These are phyloP conservation scores for Phlyctochytrium arcticum DNA, from an alignment of 192 early-diverging fungal species.

Conservation along the genomic window DNA sequence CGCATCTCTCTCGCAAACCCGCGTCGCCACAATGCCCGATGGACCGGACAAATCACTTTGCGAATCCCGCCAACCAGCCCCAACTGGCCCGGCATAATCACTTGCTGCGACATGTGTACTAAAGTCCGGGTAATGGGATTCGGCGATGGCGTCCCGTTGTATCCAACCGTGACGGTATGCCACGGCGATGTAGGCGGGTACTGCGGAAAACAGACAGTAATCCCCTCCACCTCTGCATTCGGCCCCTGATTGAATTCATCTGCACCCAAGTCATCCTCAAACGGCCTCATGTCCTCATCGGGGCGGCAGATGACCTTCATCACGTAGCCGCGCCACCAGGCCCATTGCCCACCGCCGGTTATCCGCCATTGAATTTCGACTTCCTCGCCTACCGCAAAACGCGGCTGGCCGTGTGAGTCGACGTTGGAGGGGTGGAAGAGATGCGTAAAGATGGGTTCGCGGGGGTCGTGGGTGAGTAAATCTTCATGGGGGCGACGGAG, in stretches of 20 bases:
- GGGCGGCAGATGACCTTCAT: not conserved
- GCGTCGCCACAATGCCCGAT: slow-evolving; percentile 1
- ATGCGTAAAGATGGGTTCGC: not conserved
- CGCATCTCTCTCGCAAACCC: too few species aligned
- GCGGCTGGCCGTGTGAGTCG: not conserved
- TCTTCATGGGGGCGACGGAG: slow-evolving; percentile 7
- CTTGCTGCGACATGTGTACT: too few species aligned
- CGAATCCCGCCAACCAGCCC: slow-evolving; percentile 6
- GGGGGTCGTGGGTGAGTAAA: slow-evolving; percentile 1
- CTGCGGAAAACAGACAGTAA: slow-evolving; percentile 6
- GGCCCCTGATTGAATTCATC: not conserved
- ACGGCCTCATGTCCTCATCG: too few species aligned
- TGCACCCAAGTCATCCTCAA: not conserved
- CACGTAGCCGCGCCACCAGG: slow-evolving; percentile 12
- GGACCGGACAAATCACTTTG: not conserved
- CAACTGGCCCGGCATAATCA: too few species aligned
- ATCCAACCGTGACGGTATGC: not conserved
- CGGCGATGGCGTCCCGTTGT: not conserved
- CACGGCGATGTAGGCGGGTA: slow-evolving; percentile 8
- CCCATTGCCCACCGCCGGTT: not conserved
- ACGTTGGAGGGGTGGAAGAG: not conserved
- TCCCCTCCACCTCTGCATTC: not conserved
- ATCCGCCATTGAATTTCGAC: slow-evolving; percentile 16
- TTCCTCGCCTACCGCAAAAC: slow-evolving; percentile 2
- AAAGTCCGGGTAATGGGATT: not conserved